Base-by-base conservation (phyloP, 2,329 filamentous ascomycete genomes). In the Penicillium sp. region DNA sequence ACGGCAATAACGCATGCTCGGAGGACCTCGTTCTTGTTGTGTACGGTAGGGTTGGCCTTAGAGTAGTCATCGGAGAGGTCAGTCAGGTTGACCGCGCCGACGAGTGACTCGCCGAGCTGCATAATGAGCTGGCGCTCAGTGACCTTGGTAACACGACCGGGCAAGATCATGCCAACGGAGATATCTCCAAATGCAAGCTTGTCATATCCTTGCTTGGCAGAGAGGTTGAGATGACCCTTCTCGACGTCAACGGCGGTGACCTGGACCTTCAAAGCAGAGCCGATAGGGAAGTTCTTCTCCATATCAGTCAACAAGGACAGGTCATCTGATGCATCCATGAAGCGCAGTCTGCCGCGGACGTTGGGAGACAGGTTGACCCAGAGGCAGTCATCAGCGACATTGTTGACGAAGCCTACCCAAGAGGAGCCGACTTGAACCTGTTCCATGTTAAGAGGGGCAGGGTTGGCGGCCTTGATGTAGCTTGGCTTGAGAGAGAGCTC, bases 311-410 rank as follows among this genome's bases (percentile, higher is more conserved):
- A 79, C 53, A 89, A 81, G 8, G 91, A 89, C 45, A 96, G 78
- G 71, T 97, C 92, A 66, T 96, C 90, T 0, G 91, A 92, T 9
- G 94, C 85, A 68, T 97, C 92, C 72, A 94, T 85, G 59, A 89
- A 83, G 52, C 86, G 85, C 54, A 99, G 85, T 49, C 92, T 86
- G 54, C 94, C 94, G 57, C 92, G 87, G 16, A 99, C 86, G 50
- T 88, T 90, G 7, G 94, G 92, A 2, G 92, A 91, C 22, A 99
- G 76, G 68, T 92, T 97, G 44, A 95, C 88, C 93, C 94, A 97
- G 22, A 96, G 81, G 68, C 84, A 89, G 61, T 90, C 86, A 29
- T 89, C 82, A 22, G 84, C 84, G 59, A 93, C 81, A 69, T 97
- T 97, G 80, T 97, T 99, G 70, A 99, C 85, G 69, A 93, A 97